Percentiles rank a stretch among this genome's conserved stretches.
Conservation (phyloP, 192 early-diverging fungal species). For the Backusella luteola region DNA sequence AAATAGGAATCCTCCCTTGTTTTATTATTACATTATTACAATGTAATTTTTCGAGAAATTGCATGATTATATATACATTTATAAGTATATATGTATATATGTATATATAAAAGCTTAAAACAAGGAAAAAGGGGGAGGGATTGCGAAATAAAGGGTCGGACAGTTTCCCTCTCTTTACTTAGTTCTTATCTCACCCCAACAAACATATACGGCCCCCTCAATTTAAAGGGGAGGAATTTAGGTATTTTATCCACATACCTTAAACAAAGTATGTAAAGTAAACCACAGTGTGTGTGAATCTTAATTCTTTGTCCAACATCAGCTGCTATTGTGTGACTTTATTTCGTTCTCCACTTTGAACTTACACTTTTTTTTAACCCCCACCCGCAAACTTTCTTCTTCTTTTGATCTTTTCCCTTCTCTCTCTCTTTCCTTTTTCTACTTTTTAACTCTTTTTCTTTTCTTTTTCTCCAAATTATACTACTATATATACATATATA, state of each 20-base stretch:
- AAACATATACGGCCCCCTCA: background rate
- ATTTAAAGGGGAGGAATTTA: slow-evolving; percentile 8
- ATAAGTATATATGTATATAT: background rate
- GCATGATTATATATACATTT: slow-evolving; percentile 1
- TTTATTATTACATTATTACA: background rate
- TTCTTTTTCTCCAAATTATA: background rate
- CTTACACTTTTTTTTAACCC: background rate
- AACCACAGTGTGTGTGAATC: slow-evolving; percentile 8
- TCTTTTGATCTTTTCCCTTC: slow-evolving; percentile 2
- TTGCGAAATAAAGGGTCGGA: background rate
- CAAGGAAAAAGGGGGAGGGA: background rate
- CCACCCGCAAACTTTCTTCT: background rate
- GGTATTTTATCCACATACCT: background rate
- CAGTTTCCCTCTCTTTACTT: background rate
- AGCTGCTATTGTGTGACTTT: slow-evolving; percentile 7
- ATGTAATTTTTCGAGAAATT: background rate
- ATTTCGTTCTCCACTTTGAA: slow-evolving; percentile 12
- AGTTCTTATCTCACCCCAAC: background rate
- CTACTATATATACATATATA: background rate
- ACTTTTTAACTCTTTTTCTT: background rate
- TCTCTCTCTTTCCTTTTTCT: background rate
- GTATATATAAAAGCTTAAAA: slow-evolving; percentile 1
- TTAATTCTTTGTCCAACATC: slow-evolving; percentile 9
- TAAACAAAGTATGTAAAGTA: background rate
- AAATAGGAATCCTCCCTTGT: background rate